These are phyloP conservation scores for Ampelocalamus luodianensis DNA, from an alignment of 176 grass and related monocot genomes.

Conservation along the genomic window DNA sequence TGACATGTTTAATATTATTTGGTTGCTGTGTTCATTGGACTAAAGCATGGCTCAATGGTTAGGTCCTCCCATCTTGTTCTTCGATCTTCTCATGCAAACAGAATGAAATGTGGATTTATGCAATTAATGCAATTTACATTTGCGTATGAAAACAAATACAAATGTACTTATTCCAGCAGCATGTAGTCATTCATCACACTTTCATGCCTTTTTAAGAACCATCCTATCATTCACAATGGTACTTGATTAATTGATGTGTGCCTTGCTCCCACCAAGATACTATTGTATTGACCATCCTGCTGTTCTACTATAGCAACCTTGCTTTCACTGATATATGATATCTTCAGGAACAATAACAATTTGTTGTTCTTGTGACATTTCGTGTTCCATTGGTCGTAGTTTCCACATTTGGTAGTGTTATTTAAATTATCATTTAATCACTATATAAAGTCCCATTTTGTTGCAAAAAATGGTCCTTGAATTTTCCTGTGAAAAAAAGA, in stretches of 20 bases:
- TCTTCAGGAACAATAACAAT: slow-evolving; percentile 1
- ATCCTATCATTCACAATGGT: neutral
- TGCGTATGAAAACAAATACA: neutral
- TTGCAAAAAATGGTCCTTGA: neutral
- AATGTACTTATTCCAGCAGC: neutral
- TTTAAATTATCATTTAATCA: neutral
- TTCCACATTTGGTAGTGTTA: neutral
- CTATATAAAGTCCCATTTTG: neutral
- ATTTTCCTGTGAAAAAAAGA: neutral
- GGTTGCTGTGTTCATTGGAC: slow-evolving; percentile 15
- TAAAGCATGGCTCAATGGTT: neutral
- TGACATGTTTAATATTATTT: slow-evolving; percentile 20
- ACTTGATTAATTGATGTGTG: neutral
- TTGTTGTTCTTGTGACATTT: neutral
- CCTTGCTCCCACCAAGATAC: slow-evolving; percentile 18
- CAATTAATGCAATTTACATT: neutral
- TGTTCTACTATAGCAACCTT: neutral
- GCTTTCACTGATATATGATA: slow-evolving; percentile 18
- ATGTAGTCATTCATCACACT: neutral
- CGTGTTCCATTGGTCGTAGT: neutral
- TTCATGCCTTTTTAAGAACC: neutral
- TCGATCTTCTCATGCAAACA: slow-evolving; percentile 12
- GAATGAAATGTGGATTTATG: neutral
- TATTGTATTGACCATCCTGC: neutral
- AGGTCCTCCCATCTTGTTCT: neutral